Base-by-base conservation (phyloP, 305 asterid species). In the Ruellia speciosa region DNA sequence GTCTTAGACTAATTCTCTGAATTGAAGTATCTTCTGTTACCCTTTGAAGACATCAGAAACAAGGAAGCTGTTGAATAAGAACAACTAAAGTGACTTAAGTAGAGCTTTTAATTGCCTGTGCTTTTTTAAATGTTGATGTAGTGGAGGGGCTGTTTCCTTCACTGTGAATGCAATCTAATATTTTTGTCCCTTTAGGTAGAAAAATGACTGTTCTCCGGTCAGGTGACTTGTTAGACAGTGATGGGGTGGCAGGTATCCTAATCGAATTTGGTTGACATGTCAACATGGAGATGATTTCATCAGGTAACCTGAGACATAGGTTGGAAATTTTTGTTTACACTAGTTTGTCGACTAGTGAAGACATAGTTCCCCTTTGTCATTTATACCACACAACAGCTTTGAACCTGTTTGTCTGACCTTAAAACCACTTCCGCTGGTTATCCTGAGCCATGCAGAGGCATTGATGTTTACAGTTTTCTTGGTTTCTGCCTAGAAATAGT, bases 161-260 rank as follows among this genome's bases (percentile, higher is more conserved):
- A 58, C 17, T 24, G 52, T 50, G 3, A 59, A 54, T 54, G 46
- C 58, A 58, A 24, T 24, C 31, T 49, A 33, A 14, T 37, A 34
- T 24, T 12, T 49, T n/a, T n/a, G n/a, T n/a, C n/a, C 62, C 54
- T 54, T 54, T 43, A 58, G 67, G 56, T 67, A 59, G 61, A 71
- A 56, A 33, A 54, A 20, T 48, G 45, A 13, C 60, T 41, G 45
- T 9, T 39, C 54, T 51, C 52, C 64, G 56, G 64, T 66, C 68
- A 68, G 49, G 66, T 62, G 59, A 56, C 56, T 54, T 59, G 14
- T 62, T 24, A 24, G 3, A n/a, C n/a, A n/a, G n/a, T n/a, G n/a
- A 50, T 31, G 58, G 62, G 57, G 33, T 58, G 65, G 60, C 62
- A 45, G 70, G 67, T 73, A 33, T 55, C 71, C 46, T 59, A 60